Evolutionary conservation across 2,329 filamentous ascomycete genomes (phyloP).

Genomic region (Colletotrichum sidae): DNA sequence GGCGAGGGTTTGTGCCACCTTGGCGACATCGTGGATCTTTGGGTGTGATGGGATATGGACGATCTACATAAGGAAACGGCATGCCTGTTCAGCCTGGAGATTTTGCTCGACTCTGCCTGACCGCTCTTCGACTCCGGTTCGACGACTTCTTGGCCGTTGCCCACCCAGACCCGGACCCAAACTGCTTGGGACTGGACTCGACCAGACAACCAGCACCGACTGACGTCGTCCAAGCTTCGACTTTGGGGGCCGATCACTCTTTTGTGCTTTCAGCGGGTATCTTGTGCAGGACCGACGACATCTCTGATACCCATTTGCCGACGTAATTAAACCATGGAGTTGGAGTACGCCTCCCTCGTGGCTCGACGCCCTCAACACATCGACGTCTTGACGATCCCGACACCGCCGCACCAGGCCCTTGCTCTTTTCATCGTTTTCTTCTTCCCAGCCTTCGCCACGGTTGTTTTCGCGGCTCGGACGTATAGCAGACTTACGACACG

Average conservation of each 20-base stretch:
- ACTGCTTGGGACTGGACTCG: constrained; percentile 16
- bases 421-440: constrained; percentile 47
- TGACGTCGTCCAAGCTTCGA: constrained; percentile 19
- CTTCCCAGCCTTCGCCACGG: constrained; percentile 45
- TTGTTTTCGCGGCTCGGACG: constrained; percentile 42
- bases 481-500: constrained; percentile 43
- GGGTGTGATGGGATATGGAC: neutral
- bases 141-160: constrained; percentile 20
- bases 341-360: constrained; percentile 23
- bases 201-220: constrained; percentile 1
- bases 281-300: neutral
- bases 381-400: constrained; percentile 45
- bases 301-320: neutral
- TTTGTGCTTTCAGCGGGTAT: neutral
- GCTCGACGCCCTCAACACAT: constrained; percentile 37
- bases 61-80: constrained; percentile 24
- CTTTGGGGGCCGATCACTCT: constrained; percentile 9
- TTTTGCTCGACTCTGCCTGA: neutral
- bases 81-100: neutral
- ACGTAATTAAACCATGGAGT: constrained; percentile 18
- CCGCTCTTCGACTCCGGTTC: constrained; percentile 19
- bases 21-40: constrained; percentile 21
- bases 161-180: constrained; percentile 15
- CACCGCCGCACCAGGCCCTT: constrained; percentile 45
- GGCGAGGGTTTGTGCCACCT: constrained; percentile 3